phyloP scores from a whole-genome alignment of 2,329 filamentous ascomycete species.

The Pleoardoris graminearum region DNA sequence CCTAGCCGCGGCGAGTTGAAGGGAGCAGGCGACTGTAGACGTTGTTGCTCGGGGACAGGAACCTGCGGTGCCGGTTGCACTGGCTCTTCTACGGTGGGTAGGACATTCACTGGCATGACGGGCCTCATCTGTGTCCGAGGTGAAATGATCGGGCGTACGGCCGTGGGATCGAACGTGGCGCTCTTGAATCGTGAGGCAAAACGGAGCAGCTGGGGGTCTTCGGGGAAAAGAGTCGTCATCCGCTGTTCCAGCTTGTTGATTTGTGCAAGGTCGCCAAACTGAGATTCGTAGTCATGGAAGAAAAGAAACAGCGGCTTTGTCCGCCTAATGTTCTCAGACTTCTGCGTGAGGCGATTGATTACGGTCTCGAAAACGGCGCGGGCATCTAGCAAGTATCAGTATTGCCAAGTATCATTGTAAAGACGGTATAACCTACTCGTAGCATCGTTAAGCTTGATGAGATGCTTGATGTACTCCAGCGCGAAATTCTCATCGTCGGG shows the following conservation, averaged over 20 bases:
- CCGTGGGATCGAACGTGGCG: slow-evolving; percentile 75
- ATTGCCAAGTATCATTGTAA: slow-evolving; percentile 7
- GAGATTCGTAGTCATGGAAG: slow-evolving; percentile 93
- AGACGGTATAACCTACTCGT: slow-evolving; percentile 68
- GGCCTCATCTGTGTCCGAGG: slow-evolving; percentile 73
- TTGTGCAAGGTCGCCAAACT: slow-evolving; percentile 89
- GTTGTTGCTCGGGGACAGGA: slow-evolving; percentile 23
- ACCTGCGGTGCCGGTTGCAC: slow-evolving; percentile 22
- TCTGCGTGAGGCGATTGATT: slow-evolving; percentile 77
- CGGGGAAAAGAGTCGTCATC: slow-evolving; percentile 91
- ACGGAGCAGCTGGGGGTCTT: slow-evolving; percentile 74
- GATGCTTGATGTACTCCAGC: slow-evolving; percentile 92
- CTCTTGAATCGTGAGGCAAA: slow-evolving; percentile 76
- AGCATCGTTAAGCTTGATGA: slow-evolving; percentile 88
- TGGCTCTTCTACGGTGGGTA: slow-evolving; percentile 38
- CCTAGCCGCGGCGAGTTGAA: slow-evolving; percentile 37
- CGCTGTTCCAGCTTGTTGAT: slow-evolving; percentile 88
- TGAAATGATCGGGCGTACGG: slow-evolving; percentile 81
- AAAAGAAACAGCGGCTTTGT: slow-evolving; percentile 86
- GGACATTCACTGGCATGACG: slow-evolving; percentile 35
- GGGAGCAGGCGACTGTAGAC: slow-evolving; percentile 31
- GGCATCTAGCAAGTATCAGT: slow-evolving; percentile 65
- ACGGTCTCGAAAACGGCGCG: slow-evolving; percentile 95
- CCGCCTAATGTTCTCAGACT: slow-evolving; percentile 72
- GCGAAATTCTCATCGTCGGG: slow-evolving; percentile 93